Percentiles rank a stretch among this genome's conserved stretches.
phyloP scores from a whole-genome alignment of 305 asterid species.

The Nicotiana rustica region DNA sequence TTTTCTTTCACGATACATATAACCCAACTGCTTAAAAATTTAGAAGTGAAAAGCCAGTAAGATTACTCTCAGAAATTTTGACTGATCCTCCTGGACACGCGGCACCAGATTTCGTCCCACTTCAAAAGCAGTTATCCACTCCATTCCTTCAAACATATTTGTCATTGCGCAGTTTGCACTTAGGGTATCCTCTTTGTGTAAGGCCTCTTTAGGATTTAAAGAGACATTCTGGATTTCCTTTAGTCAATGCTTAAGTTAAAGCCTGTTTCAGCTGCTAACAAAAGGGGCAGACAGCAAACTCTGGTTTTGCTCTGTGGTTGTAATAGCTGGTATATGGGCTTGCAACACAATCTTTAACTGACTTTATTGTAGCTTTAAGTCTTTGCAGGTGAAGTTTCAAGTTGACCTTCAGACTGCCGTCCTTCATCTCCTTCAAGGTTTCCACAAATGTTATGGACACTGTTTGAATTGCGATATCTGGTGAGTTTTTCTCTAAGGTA shows the following conservation, averaged over 20 bases:
- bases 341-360: not conserved
- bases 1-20: not conserved
- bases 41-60: not conserved
- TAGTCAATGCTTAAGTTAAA: not conserved
- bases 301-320: not conserved
- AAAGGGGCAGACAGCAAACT: not conserved
- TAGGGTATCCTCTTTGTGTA: not conserved
- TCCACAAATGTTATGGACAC: not conserved
- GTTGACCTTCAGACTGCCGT: not conserved
- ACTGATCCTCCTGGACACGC: not conserved
- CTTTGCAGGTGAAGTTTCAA: not conserved
- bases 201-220: not conserved
- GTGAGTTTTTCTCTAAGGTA: not conserved
- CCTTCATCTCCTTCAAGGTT: not conserved
- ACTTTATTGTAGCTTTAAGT: not conserved
- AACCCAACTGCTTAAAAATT: not conserved
- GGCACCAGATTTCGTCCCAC: not conserved
- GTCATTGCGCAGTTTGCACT: not conserved
- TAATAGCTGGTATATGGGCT: not conserved
- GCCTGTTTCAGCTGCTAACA: not conserved
- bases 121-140: not conserved
- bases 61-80: not conserved
- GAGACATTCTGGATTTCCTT: not conserved
- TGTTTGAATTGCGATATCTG: not conserved
- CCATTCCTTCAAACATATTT: not conserved